phyloP scores from a whole-genome alignment of 129 eudicot genomes.

The Gnaphalium uliginosum region DNA sequence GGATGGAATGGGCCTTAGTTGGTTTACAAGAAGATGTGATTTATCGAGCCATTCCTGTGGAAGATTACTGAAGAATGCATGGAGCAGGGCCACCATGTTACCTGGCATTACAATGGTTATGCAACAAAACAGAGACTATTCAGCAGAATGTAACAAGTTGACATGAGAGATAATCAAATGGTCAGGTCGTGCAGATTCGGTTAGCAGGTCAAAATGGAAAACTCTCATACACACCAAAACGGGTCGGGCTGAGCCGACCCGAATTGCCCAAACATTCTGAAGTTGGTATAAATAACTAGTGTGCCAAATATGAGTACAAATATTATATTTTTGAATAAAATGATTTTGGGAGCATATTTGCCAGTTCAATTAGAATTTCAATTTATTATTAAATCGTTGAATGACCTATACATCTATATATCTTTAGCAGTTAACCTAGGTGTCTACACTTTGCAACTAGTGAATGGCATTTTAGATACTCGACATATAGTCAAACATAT shows the following conservation, averaged over 20 bases:
- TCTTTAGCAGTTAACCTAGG: too few relatives aligned
- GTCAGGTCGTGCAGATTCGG: neutral
- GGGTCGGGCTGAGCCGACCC: neutral
- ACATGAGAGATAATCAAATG: too few relatives aligned
- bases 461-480: neutral
- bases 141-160: neutral
- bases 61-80: conserved; percentile 74
- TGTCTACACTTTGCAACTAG: neutral
- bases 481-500: neutral
- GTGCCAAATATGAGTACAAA: neutral
- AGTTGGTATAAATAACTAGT: too few relatives aligned
- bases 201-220: neutral
- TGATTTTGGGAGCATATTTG: too few relatives aligned
- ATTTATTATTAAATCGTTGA: too few relatives aligned
- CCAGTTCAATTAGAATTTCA: too few relatives aligned
- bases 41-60: conserved; percentile 88
- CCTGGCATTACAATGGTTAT: conserved; percentile 38
- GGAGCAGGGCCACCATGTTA: conserved; percentile 72
- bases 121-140: neutral
- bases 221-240: neutral
- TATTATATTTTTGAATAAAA: neutral
- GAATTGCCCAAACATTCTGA: neutral
- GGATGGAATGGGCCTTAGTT: conserved; percentile 73
- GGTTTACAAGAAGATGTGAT: conserved; percentile 63
- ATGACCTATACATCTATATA: too few relatives aligned